Conservation (phyloP, 305 asterid genomes). For the Vinca major region DNA sequence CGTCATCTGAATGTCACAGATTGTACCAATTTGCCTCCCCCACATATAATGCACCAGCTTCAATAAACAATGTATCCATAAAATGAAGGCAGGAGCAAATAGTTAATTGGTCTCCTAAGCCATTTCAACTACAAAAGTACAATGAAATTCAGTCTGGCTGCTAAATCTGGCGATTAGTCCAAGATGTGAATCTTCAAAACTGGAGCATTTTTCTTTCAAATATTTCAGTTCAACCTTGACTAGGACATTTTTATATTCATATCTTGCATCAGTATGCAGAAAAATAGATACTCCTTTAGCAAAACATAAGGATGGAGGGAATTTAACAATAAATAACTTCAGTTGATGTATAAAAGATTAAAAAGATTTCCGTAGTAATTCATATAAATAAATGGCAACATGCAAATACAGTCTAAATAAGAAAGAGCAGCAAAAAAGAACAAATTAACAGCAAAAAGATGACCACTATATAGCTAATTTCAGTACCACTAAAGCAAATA, state of each 20-base stretch:
- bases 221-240: background rate
- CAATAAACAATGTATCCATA: background rate
- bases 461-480: background rate
- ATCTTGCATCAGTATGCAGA: background rate
- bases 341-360: background rate
- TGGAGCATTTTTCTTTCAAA: background rate
- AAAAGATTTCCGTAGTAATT: background rate
- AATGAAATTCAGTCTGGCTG: background rate
- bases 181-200: background rate
- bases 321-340: background rate
- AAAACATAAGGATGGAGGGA: background rate
- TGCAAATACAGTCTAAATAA: background rate
- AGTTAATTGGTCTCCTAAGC: background rate
- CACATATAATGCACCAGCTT: conserved; percentile 1
- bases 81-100: conserved; percentile 1
- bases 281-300: background rate
- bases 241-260: background rate
- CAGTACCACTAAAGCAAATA: background rate
- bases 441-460: background rate
- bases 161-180: background rate
- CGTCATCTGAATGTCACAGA: background rate
- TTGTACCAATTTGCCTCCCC: background rate
- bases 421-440: background rate
- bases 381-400: background rate
- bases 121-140: background rate